phyloP scores from a whole-genome alignment of 1,284 basidiomycete species.

The Apiotrichum veenhuisii region DNA sequence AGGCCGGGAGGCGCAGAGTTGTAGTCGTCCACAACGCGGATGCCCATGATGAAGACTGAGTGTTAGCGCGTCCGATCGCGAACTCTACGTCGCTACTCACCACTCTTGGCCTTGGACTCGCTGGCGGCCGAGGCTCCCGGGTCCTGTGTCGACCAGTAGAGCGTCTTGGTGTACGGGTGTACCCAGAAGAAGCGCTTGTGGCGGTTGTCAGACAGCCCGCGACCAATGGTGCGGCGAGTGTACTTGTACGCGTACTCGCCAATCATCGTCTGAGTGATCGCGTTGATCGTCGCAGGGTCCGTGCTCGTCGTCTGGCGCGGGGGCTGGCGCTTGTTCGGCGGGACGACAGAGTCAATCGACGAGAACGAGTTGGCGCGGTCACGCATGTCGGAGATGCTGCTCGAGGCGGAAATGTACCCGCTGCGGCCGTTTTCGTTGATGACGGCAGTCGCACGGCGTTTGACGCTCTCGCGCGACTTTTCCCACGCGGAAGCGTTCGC shows the following conservation, averaged over 20 bases:
- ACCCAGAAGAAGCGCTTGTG: slow-evolving; percentile 99
- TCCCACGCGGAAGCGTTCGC: slow-evolving; percentile 51
- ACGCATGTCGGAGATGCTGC: slow-evolving; percentile 26
- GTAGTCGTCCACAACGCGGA: slow-evolving; percentile 82
- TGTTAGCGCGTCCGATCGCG: not conserved
- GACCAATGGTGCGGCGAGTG: slow-evolving; percentile 84
- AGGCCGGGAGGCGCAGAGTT: slow-evolving; percentile 91
- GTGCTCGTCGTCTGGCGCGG: slow-evolving; percentile 52
- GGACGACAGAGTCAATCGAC: slow-evolving; percentile 32
- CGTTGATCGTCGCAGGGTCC: slow-evolving; percentile 83
- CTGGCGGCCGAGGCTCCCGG: slow-evolving; percentile 80
- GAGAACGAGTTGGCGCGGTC: slow-evolving; percentile 39
- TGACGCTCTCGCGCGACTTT: slow-evolving; percentile 40
- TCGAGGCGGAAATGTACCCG: slow-evolving; percentile 31
- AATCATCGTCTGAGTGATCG: slow-evolving; percentile 99
- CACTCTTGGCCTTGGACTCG: slow-evolving; percentile 90
- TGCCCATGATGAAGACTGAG: slow-evolving; percentile 84
- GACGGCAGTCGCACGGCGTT: slow-evolving; percentile 27
- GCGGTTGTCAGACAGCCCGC: slow-evolving; percentile 81
- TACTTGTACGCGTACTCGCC: slow-evolving; percentile 99
- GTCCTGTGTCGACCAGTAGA: slow-evolving; percentile 96
- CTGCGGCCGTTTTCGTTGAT: slow-evolving; percentile 19
- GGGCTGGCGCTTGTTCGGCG: slow-evolving; percentile 9
- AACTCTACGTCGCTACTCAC: not conserved
- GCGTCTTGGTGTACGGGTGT: slow-evolving; percentile 94